These are phyloP conservation scores for Micromonas commoda DNA, from an alignment of 139 green algal species.

Conservation along the genomic window DNA sequence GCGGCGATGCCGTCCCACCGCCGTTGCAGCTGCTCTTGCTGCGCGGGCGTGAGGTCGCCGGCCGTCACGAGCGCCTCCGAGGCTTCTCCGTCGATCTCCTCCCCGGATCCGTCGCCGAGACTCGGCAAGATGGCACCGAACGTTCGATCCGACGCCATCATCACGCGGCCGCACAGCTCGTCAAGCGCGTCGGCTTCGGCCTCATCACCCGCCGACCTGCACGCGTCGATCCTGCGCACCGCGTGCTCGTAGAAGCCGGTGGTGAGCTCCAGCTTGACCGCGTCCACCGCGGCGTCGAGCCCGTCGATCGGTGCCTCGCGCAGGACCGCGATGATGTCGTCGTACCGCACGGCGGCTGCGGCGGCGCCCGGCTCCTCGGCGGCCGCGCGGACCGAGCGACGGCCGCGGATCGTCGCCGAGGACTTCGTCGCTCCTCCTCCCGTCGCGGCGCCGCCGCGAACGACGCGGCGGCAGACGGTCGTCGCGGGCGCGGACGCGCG, in stretches of 20 bases:
- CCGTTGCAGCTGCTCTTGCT: not conserved
- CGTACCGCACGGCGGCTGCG: not conserved
- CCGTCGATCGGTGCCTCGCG: not conserved
- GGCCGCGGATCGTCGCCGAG: too few relatives aligned
- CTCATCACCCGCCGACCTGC: not conserved
- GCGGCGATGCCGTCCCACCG: constrained; percentile 1
- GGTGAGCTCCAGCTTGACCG: not conserved
- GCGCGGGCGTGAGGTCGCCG: not conserved
- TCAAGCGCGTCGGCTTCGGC: not conserved
- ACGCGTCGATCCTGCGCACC: not conserved
- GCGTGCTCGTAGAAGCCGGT: not conserved
- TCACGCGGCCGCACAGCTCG: not conserved
- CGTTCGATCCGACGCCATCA: not conserved
- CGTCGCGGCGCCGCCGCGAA: too few relatives aligned
- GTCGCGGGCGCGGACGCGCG: too few relatives aligned
- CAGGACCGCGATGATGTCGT: not conserved
- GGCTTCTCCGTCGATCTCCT: not conserved
- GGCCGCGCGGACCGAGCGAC: not conserved
- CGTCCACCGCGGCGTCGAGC: not conserved
- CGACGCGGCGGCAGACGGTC: too few relatives aligned
- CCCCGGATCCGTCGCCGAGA: not conserved
- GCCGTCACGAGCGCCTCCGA: not conserved
- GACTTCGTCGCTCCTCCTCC: too few relatives aligned
- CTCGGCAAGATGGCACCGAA: not conserved
- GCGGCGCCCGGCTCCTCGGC: not conserved